These are phyloP conservation scores for Calvatia gigantea DNA, from an alignment of 768 basidiomycete species.

Conservation along the genomic window DNA sequence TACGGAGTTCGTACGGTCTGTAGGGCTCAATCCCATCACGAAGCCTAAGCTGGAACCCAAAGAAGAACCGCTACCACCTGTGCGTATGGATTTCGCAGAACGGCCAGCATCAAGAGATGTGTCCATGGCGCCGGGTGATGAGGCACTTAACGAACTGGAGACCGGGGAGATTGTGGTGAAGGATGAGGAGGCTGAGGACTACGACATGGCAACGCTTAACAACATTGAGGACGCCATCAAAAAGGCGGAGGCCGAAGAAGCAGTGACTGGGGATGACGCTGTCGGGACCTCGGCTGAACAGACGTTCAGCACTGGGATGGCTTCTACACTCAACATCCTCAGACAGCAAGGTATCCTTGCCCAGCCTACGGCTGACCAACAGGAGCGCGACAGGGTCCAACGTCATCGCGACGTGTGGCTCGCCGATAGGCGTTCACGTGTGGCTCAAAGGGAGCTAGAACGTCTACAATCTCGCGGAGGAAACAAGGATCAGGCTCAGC, in stretches of 20 bases:
- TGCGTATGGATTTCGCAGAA: neutral
- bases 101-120: conserved; percentile 48
- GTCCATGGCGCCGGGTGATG: conserved; percentile 57
- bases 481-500: conserved; percentile 87
- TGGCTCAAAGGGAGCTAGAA: conserved; percentile 80
- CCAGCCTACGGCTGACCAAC: conserved; percentile 54
- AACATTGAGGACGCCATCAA: conserved; percentile 72
- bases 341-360: conserved; percentile 90
- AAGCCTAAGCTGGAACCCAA: conserved; percentile 45
- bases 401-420: conserved; percentile 88
- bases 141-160: conserved; percentile 70
- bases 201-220: conserved; percentile 70
- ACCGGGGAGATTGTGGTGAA: conserved; percentile 78
- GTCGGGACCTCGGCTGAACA: conserved; percentile 74
- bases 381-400: conserved; percentile 79
- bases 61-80: conserved; percentile 23
- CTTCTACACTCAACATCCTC: conserved; percentile 83
- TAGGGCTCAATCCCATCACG: conserved; percentile 60
- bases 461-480: conserved; percentile 70
- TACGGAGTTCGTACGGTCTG: conserved; percentile 90
- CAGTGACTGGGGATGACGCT: conserved; percentile 24
- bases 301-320: conserved; percentile 80
- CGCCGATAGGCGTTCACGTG: conserved; percentile 72
- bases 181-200: conserved; percentile 73
- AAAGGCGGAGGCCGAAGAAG: conserved; percentile 51